Base-by-base conservation (phyloP, 495 filamentous ascomycete species). In the Penicillium maclennaniae region DNA sequence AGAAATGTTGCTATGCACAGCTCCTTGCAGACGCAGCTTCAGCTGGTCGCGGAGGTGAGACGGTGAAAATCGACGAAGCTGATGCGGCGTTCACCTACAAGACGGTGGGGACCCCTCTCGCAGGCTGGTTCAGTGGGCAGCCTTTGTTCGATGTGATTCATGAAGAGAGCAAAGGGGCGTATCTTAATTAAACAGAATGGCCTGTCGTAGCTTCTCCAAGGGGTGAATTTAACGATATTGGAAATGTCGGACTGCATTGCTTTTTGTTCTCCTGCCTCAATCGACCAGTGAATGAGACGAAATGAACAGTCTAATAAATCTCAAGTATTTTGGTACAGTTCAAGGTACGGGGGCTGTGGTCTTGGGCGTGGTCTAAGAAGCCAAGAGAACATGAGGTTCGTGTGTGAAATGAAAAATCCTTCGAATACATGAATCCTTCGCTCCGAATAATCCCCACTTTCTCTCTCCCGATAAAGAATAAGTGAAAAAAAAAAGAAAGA, bases 1-100 rank as follows among this genome's bases (percentile, higher is more conserved):
- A 90, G 55, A 87, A 83, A 56, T 87, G 83, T 66, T 91, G 87
- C 61, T 80, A 90, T 60, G 78, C 80, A n/a, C 87, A 91, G 66
- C 65, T 92, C 28, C 56, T 90, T 51, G 88, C 87, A 5, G 88
- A 92, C 66, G 88, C 88, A 0, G 87, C 87, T 4, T 86, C 86
- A 8, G 74, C 66, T 0, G 86, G 85, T 7, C 71, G 82, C 1
- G 88, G 87, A 4, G 77, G 77, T 1, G 66, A 75, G 59, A 87
- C 85, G 2, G 65, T 87, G 38, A 86, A 85, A 67, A 85, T 92
- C 55, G 70, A 75, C 16, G 83, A 87, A 0, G 79, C 82, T 21
- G 84, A 90, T 65, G 87, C 87, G 9, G 73, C 62, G 19, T 86
- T 76, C 47, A 91, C 87, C 3, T 83, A 86, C 53, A 79, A 86